Conservation (phyloP, 2,329 filamentous ascomycete genomes). For the Penicillium sp. region DNA sequence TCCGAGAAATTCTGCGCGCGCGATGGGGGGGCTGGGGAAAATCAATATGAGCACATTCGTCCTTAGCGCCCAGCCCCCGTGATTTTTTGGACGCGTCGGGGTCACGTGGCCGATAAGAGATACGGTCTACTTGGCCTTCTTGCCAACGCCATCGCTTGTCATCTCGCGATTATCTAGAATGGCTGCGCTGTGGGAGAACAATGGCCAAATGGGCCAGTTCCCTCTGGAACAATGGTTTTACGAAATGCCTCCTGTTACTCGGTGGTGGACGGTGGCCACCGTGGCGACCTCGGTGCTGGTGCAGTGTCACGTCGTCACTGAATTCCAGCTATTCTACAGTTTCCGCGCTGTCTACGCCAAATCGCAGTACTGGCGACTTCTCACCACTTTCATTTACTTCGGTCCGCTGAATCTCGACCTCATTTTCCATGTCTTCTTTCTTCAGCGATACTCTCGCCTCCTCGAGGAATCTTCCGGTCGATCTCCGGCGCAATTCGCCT, state of each 20-base stretch:
- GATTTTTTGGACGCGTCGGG: constrained; percentile 23
- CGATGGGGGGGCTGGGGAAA: constrained; percentile 13
- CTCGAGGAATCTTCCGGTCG: constrained; percentile 92
- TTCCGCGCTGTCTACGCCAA: constrained; percentile 88
- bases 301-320: constrained; percentile 87
- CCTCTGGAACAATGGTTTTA: constrained; percentile 98
- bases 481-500: constrained; percentile 90
- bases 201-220: constrained; percentile 55
- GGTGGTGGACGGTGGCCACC: constrained; percentile 95
- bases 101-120: constrained; percentile 11
- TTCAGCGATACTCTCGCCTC: constrained; percentile 91
- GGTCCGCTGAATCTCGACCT: constrained; percentile 91
- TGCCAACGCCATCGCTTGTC: neutral
- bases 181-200: constrained; percentile 47
- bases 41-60: constrained; percentile 14
- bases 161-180: constrained; percentile 22
- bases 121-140: constrained; percentile 5
- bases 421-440: constrained; percentile 96
- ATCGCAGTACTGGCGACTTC: constrained; percentile 95
- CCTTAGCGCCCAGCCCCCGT: constrained; percentile 17
- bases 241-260: constrained; percentile 94
- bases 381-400: constrained; percentile 97
- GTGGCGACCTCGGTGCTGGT: constrained; percentile 84
- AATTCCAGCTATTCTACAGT: constrained; percentile 96
- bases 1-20: neutral